Evolutionary conservation across 495 filamentous ascomycete species (phyloP).

Genomic region (Penicillium canariense): DNA sequence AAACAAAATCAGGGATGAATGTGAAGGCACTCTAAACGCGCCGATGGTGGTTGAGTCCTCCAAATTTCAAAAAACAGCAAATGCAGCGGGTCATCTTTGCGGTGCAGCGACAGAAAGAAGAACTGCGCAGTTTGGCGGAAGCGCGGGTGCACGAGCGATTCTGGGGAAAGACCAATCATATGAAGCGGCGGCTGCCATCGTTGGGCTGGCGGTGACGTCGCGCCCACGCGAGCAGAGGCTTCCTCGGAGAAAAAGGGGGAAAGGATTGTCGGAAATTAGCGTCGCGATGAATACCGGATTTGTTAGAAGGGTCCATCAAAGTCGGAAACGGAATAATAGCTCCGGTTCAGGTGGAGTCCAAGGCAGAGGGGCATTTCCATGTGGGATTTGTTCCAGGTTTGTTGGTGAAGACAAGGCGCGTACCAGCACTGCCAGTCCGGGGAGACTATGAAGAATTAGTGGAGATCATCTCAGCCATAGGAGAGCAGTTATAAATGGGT

Average conservation of each 20-base stretch:
- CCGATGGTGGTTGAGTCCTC: slow-evolving; percentile 32
- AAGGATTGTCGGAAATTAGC: slow-evolving; percentile 12
- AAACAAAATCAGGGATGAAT: slow-evolving; percentile 38
- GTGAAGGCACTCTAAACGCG: slow-evolving; percentile 36
- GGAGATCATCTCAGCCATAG: neutral
- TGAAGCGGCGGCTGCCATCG: slow-evolving; percentile 38
- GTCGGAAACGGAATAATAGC: neutral
- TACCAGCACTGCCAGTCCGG: no score
- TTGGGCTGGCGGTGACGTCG: slow-evolving; percentile 36
- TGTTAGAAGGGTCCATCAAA: slow-evolving; percentile 6
- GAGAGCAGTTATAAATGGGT: no score
- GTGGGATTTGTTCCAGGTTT: neutral
- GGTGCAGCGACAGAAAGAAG: slow-evolving; percentile 18
- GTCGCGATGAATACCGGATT: slow-evolving; percentile 27
- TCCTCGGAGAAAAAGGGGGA: slow-evolving; percentile 15
- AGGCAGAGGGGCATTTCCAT: neutral
- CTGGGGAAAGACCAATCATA: slow-evolving; percentile 40
- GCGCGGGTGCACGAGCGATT: slow-evolving; percentile 34
- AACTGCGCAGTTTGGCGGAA: slow-evolving; percentile 21
- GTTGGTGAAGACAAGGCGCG: neutral
- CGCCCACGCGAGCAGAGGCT: neutral
- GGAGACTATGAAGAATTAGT: no score
- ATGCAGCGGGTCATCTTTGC: slow-evolving; percentile 15
- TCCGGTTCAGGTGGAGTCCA: slow-evolving; percentile 16
- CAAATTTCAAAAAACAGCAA: slow-evolving; percentile 16